Evolutionary conservation across 352 stramenopile genomes (phyloP).

Genomic region (Peronospora belbahrii): DNA sequence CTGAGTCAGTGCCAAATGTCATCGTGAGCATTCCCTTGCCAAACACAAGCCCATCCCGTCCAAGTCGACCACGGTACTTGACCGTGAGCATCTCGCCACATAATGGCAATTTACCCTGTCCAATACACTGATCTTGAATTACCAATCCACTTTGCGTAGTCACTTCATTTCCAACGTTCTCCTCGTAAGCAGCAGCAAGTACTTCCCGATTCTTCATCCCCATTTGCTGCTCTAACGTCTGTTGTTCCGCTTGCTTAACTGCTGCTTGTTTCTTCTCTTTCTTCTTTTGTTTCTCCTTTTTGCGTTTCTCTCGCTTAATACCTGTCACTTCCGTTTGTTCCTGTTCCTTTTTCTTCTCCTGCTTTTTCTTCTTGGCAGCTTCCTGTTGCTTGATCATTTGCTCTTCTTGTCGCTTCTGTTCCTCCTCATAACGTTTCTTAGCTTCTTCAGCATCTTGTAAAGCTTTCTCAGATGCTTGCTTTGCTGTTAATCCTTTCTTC

Average conservation of each 20-base stretch:
- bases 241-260: constrained; percentile 24
- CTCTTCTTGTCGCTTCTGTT: constrained; percentile 13
- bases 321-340: constrained; percentile 15
- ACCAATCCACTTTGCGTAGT: constrained; percentile 46
- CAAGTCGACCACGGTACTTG: constrained; percentile 56
- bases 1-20: constrained; percentile 51
- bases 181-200: constrained; percentile 46
- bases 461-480: constrained; percentile 23
- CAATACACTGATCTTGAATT: constrained; percentile 47
- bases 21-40: constrained; percentile 71
- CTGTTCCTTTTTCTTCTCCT: constrained; percentile 20
- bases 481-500: constrained; percentile 37
- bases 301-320: constrained; percentile 29
- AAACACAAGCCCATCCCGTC: constrained; percentile 56
- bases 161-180: constrained; percentile 43
- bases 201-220: constrained; percentile 36
- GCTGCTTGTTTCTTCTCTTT: constrained; percentile 34
- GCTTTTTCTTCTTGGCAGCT: constrained; percentile 18
- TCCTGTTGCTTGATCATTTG: constrained; percentile 9
- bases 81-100: constrained; percentile 67
- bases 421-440: constrained; percentile 20
- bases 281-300: constrained; percentile 27
- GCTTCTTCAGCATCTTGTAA: constrained; percentile 28
- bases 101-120: constrained; percentile 40
- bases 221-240: constrained; percentile 18